Base-by-base conservation (phyloP, 208 protist species). In the Trypanosoma brucei region DNA sequence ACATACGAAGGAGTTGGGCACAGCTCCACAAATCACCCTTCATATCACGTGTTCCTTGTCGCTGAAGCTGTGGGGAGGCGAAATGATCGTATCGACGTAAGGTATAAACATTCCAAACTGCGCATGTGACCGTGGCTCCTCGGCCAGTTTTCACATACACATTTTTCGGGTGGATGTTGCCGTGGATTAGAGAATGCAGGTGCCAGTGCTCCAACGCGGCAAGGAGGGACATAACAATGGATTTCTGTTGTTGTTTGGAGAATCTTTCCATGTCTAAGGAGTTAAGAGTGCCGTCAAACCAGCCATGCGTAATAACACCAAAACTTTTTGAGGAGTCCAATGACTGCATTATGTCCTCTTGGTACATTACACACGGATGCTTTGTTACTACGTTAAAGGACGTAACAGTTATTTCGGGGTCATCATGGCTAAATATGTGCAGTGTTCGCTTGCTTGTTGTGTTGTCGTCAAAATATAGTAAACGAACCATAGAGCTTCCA, bases 131-230 rank as follows among this genome's bases (percentile, higher is more conserved):
- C 31, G 84, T 65, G 48, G 62, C 62, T 9, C 70, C 63, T 51
- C 80, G 59, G 36, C 62, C 70, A 9, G 91, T 72, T 55, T 65
- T 64, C 36, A 96, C 36, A 60, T 88, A 87, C 3, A 96, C 51
- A 68, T 96, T 96, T 55, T 70, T 60, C 6, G 84, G 76, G 36
- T 65, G 55, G 5, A 96, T 59, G 55, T 91, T 77, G 8, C 87
- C 84, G 60, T 96, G 91, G 14, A 72, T 48, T 9, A 82, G 50
- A 37, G 77, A 68, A 66, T 92, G 87, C 48, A 94, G 74, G 57
- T 96, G 91, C 82, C 79, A 93, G 60, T 96, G 87, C 67, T 96
- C 87, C 40, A 96, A 35, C 7, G 81, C 87, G 65, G 75, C 84
- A 44, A 90, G 35, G 13, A 94, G 51, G 31, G 88, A 80, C 31